Base-by-base conservation (phyloP, 306 rosid genomes). In the Alnus glutinosa region DNA sequence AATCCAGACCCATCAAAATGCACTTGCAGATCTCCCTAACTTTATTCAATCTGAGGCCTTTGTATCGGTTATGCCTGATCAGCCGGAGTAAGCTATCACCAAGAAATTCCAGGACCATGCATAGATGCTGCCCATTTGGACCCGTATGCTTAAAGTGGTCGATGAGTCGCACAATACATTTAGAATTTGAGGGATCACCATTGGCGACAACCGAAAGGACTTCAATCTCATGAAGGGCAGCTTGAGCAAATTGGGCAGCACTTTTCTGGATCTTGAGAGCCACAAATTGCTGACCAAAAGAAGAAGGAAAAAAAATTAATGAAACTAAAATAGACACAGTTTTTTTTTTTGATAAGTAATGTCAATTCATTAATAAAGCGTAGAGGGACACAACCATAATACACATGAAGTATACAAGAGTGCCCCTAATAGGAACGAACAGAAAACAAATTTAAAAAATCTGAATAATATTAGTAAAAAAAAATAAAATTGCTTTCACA, bases 181-280 rank as follows among this genome's bases (percentile, higher is more conserved):
- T 91, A 19, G 97, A 90, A 85, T 90, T 88, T 34, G 88, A 71
- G 7, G 94, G 96, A 55, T 92, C 89, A 14, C 93, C 83, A 14
- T 88, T 80, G 5, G 97, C 85, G 84, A 94, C 82, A 54, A 84
- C 79, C 7, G 97, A 90, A 87, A 94, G 98, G 80, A 94, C 72
- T 67, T 88, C 82, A 2, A 94, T 92, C 92, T 94, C 98, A 70
- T 94, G 98, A 79, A 91, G 92, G 75, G 98, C 98, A 57, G 98
- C 94, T 85, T 92, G 88, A 87, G 89, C 89, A 90, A 94, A 94
- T 47, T 91, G 93, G 4, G 98, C 89, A 1, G 97, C 97, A 75
- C 98, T 94, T 88, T 94, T 94, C 89, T 94, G 98, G 85, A 94
- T 94, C 90, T 94, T 94, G 80, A 94, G 97, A 80, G 98, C 97